These are phyloP conservation scores for Yarrowia sp. DNA, from an alignment of 805 yeast species.

Conservation along the genomic window DNA sequence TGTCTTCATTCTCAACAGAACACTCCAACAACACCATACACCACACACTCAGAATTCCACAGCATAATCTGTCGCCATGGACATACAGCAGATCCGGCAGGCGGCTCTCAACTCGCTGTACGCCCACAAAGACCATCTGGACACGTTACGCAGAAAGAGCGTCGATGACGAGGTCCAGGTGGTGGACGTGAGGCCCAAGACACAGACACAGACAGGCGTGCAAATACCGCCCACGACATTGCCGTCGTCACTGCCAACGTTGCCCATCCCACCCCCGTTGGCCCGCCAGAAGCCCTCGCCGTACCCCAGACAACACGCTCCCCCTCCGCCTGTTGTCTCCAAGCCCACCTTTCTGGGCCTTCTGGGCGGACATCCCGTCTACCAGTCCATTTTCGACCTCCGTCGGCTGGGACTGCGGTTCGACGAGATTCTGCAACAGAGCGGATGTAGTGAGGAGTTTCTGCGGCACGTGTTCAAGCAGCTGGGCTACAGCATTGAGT, in stretches of 20 bases:
- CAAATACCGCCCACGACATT: neutral
- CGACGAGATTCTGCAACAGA: slow-evolving; percentile 33
- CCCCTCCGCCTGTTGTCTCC: slow-evolving; percentile 7
- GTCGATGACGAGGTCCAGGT: neutral
- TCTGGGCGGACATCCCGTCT: slow-evolving; percentile 17
- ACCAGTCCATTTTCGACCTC: slow-evolving; percentile 26
- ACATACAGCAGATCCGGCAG: slow-evolving; percentile 27
- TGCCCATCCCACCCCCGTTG: neutral
- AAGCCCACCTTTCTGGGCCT: slow-evolving; percentile 20
- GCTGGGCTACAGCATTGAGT: slow-evolving; percentile 22
- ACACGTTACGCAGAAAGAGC: neutral
- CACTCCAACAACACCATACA: neutral
- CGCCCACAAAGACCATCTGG: slow-evolving; percentile 26
- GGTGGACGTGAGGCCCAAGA: neutral
- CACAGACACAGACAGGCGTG: neutral
- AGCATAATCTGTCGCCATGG: slow-evolving; percentile 7
- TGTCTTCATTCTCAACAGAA: neutral
- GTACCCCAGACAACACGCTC: slow-evolving; percentile 24
- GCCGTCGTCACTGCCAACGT: neutral
- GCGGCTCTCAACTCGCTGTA: slow-evolving; percentile 37
- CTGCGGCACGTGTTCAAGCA: slow-evolving; percentile 9
- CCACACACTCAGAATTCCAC: neutral
- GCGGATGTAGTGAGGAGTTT: slow-evolving; percentile 13
- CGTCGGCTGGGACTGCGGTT: slow-evolving; percentile 33
- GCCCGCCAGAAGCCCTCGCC: slow-evolving; percentile 25